phyloP scores from a whole-genome alignment of 768 basidiomycete genomes.

The Pisolithus orientalis region DNA sequence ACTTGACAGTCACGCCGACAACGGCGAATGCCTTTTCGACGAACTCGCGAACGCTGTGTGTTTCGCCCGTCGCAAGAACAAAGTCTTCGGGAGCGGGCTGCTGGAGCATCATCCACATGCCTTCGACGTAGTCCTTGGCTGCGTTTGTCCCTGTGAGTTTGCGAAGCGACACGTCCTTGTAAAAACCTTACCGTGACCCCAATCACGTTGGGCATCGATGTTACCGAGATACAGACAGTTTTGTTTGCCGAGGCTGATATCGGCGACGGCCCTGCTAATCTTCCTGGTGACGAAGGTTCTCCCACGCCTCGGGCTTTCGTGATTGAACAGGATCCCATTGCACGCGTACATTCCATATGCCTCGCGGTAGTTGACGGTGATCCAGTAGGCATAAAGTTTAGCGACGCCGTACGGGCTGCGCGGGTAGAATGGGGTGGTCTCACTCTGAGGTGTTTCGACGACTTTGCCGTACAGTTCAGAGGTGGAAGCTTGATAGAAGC shows the following conservation, averaged over 20 bases:
- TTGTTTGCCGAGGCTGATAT: slow-evolving; percentile 87
- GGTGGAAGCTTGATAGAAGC: slow-evolving; percentile 97
- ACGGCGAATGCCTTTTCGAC: slow-evolving; percentile 80
- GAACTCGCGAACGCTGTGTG: slow-evolving; percentile 89
- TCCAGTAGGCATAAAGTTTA: slow-evolving; percentile 90
- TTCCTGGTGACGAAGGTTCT: slow-evolving; percentile 96
- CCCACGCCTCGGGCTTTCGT: slow-evolving; percentile 92
- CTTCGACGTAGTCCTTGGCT: slow-evolving; percentile 91
- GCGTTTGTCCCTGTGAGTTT: background rate
- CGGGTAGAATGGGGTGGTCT: slow-evolving; percentile 98
- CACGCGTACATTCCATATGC: slow-evolving; percentile 95
- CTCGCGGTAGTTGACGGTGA: slow-evolving; percentile 89
- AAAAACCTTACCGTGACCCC: slow-evolving; percentile 79
- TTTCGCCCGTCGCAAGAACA: slow-evolving; percentile 94
- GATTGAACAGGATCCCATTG: slow-evolving; percentile 97
- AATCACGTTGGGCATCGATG: slow-evolving; percentile 91
- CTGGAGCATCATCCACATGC: slow-evolving; percentile 97
- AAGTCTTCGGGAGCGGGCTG: slow-evolving; percentile 81
- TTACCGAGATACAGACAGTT: slow-evolving; percentile 91
- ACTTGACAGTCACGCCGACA: slow-evolving; percentile 65
- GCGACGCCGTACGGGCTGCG: slow-evolving; percentile 95
- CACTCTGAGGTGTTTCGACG: slow-evolving; percentile 89
- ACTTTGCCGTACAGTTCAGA: slow-evolving; percentile 98
- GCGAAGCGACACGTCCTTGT: slow-evolving; percentile 4
- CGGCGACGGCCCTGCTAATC: slow-evolving; percentile 87